These are phyloP conservation scores for Aspergillus bridgeri DNA, from an alignment of 495 filamentous ascomycete species.

Conservation along the genomic window DNA sequence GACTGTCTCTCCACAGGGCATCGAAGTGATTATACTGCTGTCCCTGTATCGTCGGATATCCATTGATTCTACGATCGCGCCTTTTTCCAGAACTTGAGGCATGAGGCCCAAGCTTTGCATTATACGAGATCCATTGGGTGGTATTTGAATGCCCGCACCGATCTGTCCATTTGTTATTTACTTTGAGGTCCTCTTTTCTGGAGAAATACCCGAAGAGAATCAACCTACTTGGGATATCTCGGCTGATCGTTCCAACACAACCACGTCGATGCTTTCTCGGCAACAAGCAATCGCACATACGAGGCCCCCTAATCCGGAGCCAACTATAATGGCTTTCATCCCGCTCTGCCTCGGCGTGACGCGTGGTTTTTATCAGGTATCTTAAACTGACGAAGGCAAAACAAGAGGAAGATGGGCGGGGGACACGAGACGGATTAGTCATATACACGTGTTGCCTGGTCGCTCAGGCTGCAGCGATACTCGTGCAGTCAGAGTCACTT, in stretches of 20 bases:
- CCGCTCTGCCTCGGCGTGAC: background rate
- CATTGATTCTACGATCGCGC: slow-evolving; percentile 44
- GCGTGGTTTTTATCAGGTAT: too few relatives aligned
- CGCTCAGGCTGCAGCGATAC: too few relatives aligned
- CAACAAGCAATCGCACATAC: slow-evolving; percentile 55
- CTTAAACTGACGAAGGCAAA: too few relatives aligned
- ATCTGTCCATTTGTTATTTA: slow-evolving; percentile 30
- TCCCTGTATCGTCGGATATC: slow-evolving; percentile 53
- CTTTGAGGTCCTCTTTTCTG: background rate
- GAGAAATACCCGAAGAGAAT: background rate
- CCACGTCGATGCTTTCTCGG: slow-evolving; percentile 52
- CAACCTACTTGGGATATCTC: slow-evolving; percentile 30
- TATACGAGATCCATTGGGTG: slow-evolving; percentile 48
- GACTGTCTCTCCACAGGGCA: slow-evolving; percentile 19
- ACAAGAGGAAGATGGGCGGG: too few relatives aligned
- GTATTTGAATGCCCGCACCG: slow-evolving; percentile 50
- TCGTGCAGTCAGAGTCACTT: too few relatives aligned
- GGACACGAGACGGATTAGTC: too few relatives aligned
- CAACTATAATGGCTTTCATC: slow-evolving; percentile 47
- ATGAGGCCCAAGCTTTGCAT: slow-evolving; percentile 46
- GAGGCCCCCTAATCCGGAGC: slow-evolving; percentile 47
- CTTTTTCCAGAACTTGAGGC: slow-evolving; percentile 35
- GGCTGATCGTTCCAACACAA: slow-evolving; percentile 53
- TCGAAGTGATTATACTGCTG: slow-evolving; percentile 38
- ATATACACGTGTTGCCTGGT: too few relatives aligned